Conservation (phyloP, 768 basidiomycete genomes). For the Lactarius vividus region DNA sequence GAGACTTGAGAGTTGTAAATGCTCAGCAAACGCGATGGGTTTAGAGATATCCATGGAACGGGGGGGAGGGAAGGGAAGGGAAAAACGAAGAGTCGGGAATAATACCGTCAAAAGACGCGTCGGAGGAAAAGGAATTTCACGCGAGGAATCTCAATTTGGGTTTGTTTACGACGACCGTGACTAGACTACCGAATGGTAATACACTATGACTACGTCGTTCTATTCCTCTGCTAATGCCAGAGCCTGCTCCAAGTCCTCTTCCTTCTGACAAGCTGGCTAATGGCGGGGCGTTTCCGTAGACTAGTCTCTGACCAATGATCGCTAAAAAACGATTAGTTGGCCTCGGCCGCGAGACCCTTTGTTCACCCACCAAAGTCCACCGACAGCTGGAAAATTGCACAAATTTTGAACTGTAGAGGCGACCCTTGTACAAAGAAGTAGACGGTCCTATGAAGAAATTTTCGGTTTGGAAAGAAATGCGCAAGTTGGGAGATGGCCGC, state of each 20-base stretch:
- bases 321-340: slow-evolving; percentile 40
- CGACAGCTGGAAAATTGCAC: slow-evolving; percentile 80
- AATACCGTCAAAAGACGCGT: slow-evolving; percentile 20
- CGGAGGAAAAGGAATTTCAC: slow-evolving; percentile 3
- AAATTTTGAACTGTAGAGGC: slow-evolving; percentile 78
- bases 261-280: slow-evolving; percentile 46
- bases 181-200: too few species aligned
- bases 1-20: slow-evolving; percentile 90
- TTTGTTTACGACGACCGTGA: slow-evolving; percentile 20
- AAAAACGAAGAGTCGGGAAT: slow-evolving; percentile 24
- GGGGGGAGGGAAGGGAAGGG: background rate
- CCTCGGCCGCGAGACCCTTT: slow-evolving; percentile 2
- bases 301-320: slow-evolving; percentile 69
- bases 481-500: slow-evolving; percentile 28
- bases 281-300: slow-evolving; percentile 73
- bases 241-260: slow-evolving; percentile 73
- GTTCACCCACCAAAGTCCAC: slow-evolving; percentile 64
- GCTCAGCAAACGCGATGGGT: slow-evolving; percentile 88
- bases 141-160: slow-evolving; percentile 22
- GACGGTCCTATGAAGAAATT: slow-evolving; percentile 47
- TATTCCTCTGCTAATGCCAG: slow-evolving; percentile 63
- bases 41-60: slow-evolving; percentile 45
- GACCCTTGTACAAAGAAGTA: slow-evolving; percentile 77
- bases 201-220: background rate
- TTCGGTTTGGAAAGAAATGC: background rate